These are phyloP conservation scores for Nicotiana knightiana DNA, from an alignment of 257 asterid genomes.

Conservation along the genomic window DNA sequence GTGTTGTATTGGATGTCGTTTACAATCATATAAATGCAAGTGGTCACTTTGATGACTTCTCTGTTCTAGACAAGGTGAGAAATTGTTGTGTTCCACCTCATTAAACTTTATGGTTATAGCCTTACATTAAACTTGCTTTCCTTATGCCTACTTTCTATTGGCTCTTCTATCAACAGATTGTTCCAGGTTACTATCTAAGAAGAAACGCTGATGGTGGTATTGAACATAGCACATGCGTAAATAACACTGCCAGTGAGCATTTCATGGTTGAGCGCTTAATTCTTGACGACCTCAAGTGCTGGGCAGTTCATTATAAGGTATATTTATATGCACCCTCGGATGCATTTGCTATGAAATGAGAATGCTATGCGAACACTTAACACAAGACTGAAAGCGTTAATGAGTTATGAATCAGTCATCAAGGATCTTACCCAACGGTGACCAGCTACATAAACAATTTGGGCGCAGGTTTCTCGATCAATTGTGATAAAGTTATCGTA, in stretches of 20 bases:
- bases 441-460: no score
- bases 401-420: no score
- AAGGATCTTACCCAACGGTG: no score
- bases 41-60: slow-evolving; percentile 62
- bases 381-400: no score
- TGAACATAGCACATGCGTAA: slow-evolving; percentile 79
- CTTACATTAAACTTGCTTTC: not conserved
- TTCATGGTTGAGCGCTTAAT: slow-evolving; percentile 89
- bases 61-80: slow-evolving; percentile 82
- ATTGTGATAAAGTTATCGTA: no score
- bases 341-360: not conserved
- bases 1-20: slow-evolving; percentile 83
- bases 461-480: no score
- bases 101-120: not conserved
- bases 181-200: slow-evolving; percentile 94
- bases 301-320: slow-evolving; percentile 87
- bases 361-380: no score
- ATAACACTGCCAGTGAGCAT: slow-evolving; percentile 98
- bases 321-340: not conserved
- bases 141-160: not conserved
- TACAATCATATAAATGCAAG: slow-evolving; percentile 90
- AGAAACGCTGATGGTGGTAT: slow-evolving; percentile 77
- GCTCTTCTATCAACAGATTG: slow-evolving; percentile 56
- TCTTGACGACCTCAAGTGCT: slow-evolving; percentile 80
- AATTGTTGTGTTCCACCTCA: slow-evolving; percentile 13